A percentile compares a stretch with the other conserved stretches of the same genome.
Evolutionary conservation across 768 basidiomycete genomes (phyloP).

Genomic region (Lyophyllum shimeji): DNA sequence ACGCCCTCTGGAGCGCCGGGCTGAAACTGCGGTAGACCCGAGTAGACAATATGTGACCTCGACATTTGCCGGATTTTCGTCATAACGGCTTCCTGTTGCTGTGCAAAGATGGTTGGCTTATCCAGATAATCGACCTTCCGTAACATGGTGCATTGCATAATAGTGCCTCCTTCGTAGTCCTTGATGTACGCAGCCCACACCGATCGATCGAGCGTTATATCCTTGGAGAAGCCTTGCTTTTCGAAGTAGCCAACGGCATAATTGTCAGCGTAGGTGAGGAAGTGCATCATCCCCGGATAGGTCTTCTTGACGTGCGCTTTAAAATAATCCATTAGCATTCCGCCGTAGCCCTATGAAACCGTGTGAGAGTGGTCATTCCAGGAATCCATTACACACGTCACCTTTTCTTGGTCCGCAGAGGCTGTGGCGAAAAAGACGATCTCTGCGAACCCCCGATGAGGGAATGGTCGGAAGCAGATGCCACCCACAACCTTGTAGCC

Average conservation of each 20-base stretch:
- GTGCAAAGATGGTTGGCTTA: conserved; percentile 69
- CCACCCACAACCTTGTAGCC: conserved; percentile 97
- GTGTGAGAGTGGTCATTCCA: not conserved
- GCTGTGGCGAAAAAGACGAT: conserved; percentile 99
- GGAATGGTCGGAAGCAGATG: conserved; percentile 95
- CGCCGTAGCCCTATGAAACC: conserved; percentile 84
- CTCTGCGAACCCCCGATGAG: conserved; percentile 92
- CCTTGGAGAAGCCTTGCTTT: conserved; percentile 98
- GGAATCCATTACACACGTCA: conserved; percentile 25
- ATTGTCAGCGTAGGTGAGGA: conserved; percentile 98
- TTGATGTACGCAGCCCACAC: conserved; percentile 99
- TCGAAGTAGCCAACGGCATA: conserved; percentile 99
- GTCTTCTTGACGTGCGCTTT: conserved; percentile 86
- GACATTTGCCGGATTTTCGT: conserved; percentile 86
- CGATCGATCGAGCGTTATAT: conserved; percentile 87
- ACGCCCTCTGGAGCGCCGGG: conserved; percentile 51
- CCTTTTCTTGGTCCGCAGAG: conserved; percentile 96
- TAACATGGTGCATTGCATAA: conserved; percentile 99
- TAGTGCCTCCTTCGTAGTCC: conserved; percentile 98
- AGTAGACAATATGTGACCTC: conserved; percentile 81
- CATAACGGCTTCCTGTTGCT: conserved; percentile 88
- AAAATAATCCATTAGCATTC: conserved; percentile 98
- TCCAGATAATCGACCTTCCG: conserved; percentile 87
- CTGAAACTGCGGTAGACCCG: conserved; percentile 77
- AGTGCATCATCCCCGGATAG: conserved; percentile 89